phyloP scores from a whole-genome alignment of 2,329 filamentous ascomycete species.

The Alternaria novae-zelandiae region DNA sequence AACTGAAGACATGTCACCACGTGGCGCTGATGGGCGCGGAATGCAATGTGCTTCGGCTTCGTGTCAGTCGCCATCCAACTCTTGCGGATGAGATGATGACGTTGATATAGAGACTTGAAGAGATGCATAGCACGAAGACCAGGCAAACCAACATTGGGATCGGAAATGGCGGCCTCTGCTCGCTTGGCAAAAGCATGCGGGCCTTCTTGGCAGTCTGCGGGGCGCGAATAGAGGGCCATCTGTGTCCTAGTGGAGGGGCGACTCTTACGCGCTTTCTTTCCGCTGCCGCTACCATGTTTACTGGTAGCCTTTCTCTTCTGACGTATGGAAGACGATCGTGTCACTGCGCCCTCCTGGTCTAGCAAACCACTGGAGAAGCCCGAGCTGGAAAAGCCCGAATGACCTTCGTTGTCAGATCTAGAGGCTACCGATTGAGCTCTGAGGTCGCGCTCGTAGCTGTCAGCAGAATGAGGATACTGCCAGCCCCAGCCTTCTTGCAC shows the following conservation, averaged over 20 bases:
- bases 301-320: conserved; percentile 49
- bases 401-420: conserved; percentile 50
- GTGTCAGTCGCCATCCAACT: conserved; percentile 87
- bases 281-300: conserved; percentile 49
- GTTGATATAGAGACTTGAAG: conserved; percentile 94
- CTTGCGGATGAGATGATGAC: conserved; percentile 87
- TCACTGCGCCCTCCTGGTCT: conserved; percentile 38
- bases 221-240: conserved; percentile 54
- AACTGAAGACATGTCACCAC: conserved; percentile 98
- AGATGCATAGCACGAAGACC: conserved; percentile 85
- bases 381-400: conserved; percentile 32
- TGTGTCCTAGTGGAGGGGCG: conserved; percentile 53
- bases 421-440: conserved; percentile 59
- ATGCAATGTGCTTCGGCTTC: conserved; percentile 89
- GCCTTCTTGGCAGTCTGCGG: conserved; percentile 69
- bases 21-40: conserved; percentile 93
- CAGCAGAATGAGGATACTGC: conserved; percentile 80
- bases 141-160: conserved; percentile 79
- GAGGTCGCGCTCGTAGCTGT: conserved; percentile 82
- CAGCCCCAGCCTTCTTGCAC: conserved; percentile 96
- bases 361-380: conserved; percentile 14
- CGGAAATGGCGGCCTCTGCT: conserved; percentile 80
- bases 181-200: conserved; percentile 86
- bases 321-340: conserved; percentile 41
- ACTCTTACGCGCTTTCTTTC: conserved; percentile 63